These are phyloP conservation scores for Aspergillaceae sp. DNA, from an alignment of 2,329 filamentous ascomycete genomes.

Conservation along the genomic window DNA sequence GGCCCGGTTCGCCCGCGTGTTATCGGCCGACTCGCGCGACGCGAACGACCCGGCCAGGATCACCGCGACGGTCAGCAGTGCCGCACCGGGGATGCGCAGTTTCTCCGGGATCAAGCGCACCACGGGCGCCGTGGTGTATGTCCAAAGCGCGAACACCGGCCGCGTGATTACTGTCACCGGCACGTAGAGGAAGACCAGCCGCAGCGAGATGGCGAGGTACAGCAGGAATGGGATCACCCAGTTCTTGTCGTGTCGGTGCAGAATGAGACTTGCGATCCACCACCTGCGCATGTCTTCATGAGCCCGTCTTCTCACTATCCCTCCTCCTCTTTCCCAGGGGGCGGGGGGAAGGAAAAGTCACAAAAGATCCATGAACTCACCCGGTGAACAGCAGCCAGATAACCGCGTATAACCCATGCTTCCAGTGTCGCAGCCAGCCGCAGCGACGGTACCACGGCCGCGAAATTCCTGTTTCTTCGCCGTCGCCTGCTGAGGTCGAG, in stretches of 20 bases:
- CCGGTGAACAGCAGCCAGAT: slow-evolving; percentile 46
- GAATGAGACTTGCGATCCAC: slow-evolving; percentile 68
- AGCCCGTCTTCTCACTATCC: not conserved
- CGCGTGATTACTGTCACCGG: slow-evolving; percentile 58
- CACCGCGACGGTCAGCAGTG: slow-evolving; percentile 55
- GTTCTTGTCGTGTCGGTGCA: slow-evolving; percentile 63
- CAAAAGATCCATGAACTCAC: slow-evolving; percentile 28
- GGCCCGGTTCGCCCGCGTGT: slow-evolving; percentile 70
- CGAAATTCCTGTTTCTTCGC: not conserved
- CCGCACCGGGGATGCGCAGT: slow-evolving; percentile 56
- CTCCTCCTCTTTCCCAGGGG: not conserved
- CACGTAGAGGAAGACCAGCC: slow-evolving; percentile 65
- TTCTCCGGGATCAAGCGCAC: slow-evolving; percentile 58
- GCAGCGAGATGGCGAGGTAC: slow-evolving; percentile 65
- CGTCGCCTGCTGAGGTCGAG: not conserved
- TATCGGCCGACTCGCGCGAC: slow-evolving; percentile 61
- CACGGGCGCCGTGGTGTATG: slow-evolving; percentile 51
- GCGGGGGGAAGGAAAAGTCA: not conserved
- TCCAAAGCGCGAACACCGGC: slow-evolving; percentile 61
- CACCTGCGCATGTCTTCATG: slow-evolving; percentile 36
- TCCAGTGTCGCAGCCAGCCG: slow-evolving; percentile 15
- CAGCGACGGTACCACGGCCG: slow-evolving; percentile 11
- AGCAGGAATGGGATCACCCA: slow-evolving; percentile 81
- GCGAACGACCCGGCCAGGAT: slow-evolving; percentile 72
- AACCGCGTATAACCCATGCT: slow-evolving; percentile 37